Percentiles rank a stretch among this genome's conserved stretches.
Evolutionary conservation across 352 stramenopile genomes (phyloP).

Genomic region (Phytophthora ohioensis): DNA sequence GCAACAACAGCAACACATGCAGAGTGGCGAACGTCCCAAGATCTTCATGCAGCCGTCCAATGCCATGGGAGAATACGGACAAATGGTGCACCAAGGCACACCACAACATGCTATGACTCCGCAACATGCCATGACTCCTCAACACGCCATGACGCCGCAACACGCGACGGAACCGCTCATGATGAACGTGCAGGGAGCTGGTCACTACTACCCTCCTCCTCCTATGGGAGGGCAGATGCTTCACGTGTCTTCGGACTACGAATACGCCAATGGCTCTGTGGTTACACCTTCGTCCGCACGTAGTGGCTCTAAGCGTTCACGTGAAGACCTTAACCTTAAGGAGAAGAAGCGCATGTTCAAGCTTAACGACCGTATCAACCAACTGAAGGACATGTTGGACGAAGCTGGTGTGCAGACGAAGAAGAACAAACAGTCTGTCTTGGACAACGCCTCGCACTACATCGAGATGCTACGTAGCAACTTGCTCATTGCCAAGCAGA

Average conservation of each 20-base stretch:
- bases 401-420: constrained; percentile 78
- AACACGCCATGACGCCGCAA: constrained; percentile 48
- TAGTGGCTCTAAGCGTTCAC: constrained; percentile 65
- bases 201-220: constrained; percentile 58
- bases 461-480: constrained; percentile 75
- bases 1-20: constrained; percentile 41
- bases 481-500: constrained; percentile 66
- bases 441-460: constrained; percentile 78
- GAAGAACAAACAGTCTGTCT: constrained; percentile 84
- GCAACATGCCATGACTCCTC: constrained; percentile 53
- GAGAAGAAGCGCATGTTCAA: constrained; percentile 93
- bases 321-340: constrained; percentile 86
- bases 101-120: constrained; percentile 53
- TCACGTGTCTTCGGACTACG: constrained; percentile 66
- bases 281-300: constrained; percentile 44
- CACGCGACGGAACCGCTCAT: constrained; percentile 60
- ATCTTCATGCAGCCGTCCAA: constrained; percentile 54
- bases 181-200: constrained; percentile 54
- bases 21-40: constrained; percentile 66
- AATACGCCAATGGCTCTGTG: constrained; percentile 50
- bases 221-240: constrained; percentile 59
- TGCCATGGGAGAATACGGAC: constrained; percentile 44
- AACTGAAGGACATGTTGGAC: constrained; percentile 72
- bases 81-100: constrained; percentile 60
- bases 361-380: constrained; percentile 87